A percentile compares a stretch with the other conserved stretches of the same genome.
These are phyloP conservation scores for Ogataea minuta DNA, from an alignment of 805 yeast genomes.

Conservation along the genomic window DNA sequence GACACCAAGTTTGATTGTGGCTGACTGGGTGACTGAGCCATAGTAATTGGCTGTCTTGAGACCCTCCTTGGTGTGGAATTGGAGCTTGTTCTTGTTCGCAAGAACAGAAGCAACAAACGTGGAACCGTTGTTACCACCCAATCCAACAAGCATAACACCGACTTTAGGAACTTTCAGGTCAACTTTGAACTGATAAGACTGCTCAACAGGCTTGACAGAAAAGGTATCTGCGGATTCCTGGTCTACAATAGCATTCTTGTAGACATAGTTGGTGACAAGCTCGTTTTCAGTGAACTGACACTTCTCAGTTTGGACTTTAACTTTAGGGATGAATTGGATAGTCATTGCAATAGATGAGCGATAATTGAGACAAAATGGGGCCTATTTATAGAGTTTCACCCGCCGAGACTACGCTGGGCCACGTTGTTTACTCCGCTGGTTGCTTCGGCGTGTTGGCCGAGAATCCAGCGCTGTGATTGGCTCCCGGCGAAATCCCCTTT, in stretches of 20 bases:
- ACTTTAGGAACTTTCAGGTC: conserved; percentile 79
- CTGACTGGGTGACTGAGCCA: conserved; percentile 92
- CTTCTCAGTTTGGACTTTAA: conserved; percentile 56
- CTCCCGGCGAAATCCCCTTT: conserved; percentile 10
- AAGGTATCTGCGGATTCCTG: conserved; percentile 48
- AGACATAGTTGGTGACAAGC: conserved; percentile 60
- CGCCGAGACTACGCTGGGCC: conserved; percentile 2
- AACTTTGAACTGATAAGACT: conserved; percentile 81
- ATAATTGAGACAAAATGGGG: not conserved
- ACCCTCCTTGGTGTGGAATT: conserved; percentile 83
- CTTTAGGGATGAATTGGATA: conserved; percentile 37
- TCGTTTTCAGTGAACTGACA: conserved; percentile 48
- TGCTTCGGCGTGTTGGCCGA: conserved; percentile 17
- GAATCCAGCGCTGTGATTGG: conserved; percentile 11
- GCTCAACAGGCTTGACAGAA: conserved; percentile 66
- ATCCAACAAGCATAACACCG: conserved; percentile 88
- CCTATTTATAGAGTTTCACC: conserved; percentile 9
- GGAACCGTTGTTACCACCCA: conserved; percentile 96
- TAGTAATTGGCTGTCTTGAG: conserved; percentile 70
- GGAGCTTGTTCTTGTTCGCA: conserved; percentile 77
- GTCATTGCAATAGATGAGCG: conserved; percentile 24
- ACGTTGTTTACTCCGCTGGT: not conserved
- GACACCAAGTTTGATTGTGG: conserved; percentile 86
- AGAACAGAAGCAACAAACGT: conserved; percentile 81
- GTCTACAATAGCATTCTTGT: conserved; percentile 74